Base-by-base conservation (phyloP, 2,329 filamentous ascomycete genomes). In the Monilinia laxa region DNA sequence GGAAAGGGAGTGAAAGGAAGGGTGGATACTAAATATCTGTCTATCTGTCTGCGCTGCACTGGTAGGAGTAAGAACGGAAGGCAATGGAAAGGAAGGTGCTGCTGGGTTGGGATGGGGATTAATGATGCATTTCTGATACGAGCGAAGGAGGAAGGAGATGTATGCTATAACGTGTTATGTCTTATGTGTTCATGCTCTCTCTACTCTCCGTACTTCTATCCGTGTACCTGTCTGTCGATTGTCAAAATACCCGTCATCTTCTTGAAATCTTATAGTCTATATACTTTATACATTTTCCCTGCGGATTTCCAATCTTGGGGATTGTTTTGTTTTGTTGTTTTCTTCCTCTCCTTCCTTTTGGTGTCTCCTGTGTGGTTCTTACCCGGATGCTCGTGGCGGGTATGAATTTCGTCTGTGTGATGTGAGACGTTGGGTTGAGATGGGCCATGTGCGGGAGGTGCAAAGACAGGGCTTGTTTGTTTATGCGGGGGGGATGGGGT, bases 61-160 rank as follows among this genome's bases (percentile, higher is more conserved):
- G 45, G 31, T 40, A 62, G 58, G 58, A 51, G 58, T 51, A 25
- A 31, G 28, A 60, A 51, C 7, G 40, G 56, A 35, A 47, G 11
- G 40, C 6, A 35, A 51, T n/a, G 57, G 20, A 49, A 60, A n/a
- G 57, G 28, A 51, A 51, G 58, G 45, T n/a, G 31, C 9, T 35
- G 45, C 10, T 59, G 40, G 40, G 6, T 14, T 35, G 47, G 56
- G 40, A 58, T 28, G 55, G 42, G 20, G n/a, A 38, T 23, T 62
- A 51, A 62, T 62, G 58, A 51, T 62, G 58, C 45, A 62, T 62
- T 62, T 38, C 25, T 60, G 28, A 62, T 38, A 40, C 23, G n/a
- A 23, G 45, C 18, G 45, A 20, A 18, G 47, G 47, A 25, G n/a
- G 25, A 23, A 31, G 31, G 47, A 62, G 28, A 62, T 51, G 38